Percentiles rank a stretch among this genome's conserved stretches.
Conservation (phyloP, 2,329 filamentous ascomycete genomes). For the Exserohilum rostratum region DNA sequence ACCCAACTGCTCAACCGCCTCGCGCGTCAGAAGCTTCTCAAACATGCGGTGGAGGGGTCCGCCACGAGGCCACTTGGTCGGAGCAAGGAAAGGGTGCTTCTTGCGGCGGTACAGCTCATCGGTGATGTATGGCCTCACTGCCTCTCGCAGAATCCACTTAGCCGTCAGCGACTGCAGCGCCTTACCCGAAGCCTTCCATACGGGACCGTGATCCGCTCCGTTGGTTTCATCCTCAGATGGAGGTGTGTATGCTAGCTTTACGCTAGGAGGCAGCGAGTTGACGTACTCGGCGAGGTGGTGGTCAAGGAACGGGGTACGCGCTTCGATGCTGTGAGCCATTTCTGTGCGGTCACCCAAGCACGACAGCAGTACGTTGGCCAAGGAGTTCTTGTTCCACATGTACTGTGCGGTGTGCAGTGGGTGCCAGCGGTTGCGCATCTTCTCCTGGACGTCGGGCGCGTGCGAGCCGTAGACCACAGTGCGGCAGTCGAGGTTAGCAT, state of each 20-base stretch:
- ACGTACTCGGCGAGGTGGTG: slow-evolving; percentile 48
- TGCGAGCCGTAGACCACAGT: not conserved
- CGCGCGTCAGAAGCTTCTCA: slow-evolving; percentile 26
- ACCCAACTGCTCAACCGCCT: slow-evolving; percentile 34
- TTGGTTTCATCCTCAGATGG: not conserved
- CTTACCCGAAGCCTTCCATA: too few species aligned
- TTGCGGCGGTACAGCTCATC: slow-evolving; percentile 58
- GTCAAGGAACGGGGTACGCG: slow-evolving; percentile 50
- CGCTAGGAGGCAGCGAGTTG: slow-evolving; percentile 45
- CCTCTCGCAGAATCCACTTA: slow-evolving; percentile 60
- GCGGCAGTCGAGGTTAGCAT: not conserved
- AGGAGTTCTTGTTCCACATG: slow-evolving; percentile 27
- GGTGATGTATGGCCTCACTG: slow-evolving; percentile 57
- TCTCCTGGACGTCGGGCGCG: not conserved
- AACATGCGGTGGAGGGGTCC: slow-evolving; percentile 53
- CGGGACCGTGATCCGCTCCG: too few species aligned
- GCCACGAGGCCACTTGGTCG: slow-evolving; percentile 48
- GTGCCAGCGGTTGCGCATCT: slow-evolving; percentile 26
- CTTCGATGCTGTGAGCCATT: slow-evolving; percentile 51
- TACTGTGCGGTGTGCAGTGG: slow-evolving; percentile 29
- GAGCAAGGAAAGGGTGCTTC: slow-evolving; percentile 57
- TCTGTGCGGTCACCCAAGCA: slow-evolving; percentile 55
- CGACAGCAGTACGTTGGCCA: slow-evolving; percentile 46
- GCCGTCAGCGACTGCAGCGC: slow-evolving; percentile 35
- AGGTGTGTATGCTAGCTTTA: slow-evolving; percentile 43